phyloP scores from a whole-genome alignment of 2,329 filamentous ascomycete genomes.

The Cordyceps tenuipes region DNA sequence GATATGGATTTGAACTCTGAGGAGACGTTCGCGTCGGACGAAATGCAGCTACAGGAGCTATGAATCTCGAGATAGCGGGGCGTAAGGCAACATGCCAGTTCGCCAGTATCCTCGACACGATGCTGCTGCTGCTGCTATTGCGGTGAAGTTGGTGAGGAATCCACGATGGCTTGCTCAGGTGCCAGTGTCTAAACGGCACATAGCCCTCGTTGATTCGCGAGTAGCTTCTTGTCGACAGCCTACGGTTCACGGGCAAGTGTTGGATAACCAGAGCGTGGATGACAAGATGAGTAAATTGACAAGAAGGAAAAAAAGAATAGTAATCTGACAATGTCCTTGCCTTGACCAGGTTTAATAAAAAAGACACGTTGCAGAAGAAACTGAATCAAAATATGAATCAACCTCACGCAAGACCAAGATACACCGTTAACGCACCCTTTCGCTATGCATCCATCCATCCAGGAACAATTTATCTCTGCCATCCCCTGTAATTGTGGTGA shows the following conservation, averaged over 20 bases:
- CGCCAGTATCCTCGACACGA: too few species aligned
- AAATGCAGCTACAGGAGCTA: too few species aligned
- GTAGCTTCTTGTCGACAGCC: too few species aligned
- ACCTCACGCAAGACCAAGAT: conserved; percentile 30
- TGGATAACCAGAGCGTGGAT: too few species aligned
- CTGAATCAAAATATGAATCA: conserved; percentile 17
- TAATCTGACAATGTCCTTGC: conserved; percentile 15
- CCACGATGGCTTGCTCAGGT: too few species aligned
- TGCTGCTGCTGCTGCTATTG: too few species aligned
- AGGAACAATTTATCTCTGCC: conserved; percentile 18
- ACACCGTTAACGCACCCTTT: conserved; percentile 33
- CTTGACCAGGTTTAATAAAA: conserved; percentile 13
- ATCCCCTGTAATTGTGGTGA: not conserved
- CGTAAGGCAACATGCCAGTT: too few species aligned
- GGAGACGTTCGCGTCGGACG: not conserved
- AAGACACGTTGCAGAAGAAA: conserved; percentile 16
- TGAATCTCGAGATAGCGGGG: too few species aligned
- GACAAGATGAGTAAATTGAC: not conserved
- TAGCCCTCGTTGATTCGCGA: too few species aligned
- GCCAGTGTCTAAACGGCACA: too few species aligned
- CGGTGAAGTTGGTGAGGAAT: too few species aligned
- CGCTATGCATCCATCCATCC: conserved; percentile 41
- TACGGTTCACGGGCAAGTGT: too few species aligned
- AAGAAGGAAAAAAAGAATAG: conserved; percentile 11
- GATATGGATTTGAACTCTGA: not conserved